Base-by-base conservation (phyloP, 345 rosid species). In the Carallia pectinifolia region DNA sequence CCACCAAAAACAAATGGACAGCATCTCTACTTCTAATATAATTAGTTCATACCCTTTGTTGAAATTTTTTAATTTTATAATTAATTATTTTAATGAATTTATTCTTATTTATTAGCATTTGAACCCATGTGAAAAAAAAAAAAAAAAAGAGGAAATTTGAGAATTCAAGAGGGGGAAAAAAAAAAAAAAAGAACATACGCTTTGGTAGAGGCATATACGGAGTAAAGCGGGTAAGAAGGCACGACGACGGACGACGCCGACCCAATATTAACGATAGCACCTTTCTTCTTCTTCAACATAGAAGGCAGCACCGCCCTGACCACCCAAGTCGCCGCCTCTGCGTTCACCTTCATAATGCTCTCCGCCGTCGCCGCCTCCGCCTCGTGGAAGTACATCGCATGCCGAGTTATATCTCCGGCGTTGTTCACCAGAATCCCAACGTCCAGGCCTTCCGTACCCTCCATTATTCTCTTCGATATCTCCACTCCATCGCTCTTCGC, bases 231-330 rank as follows among this genome's bases (percentile, higher is more conserved):
- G 58, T 17, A 79, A 0, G 87, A 74, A 66, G 84, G 58, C 30
- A 80, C 3, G 4, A 7, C 68, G 1, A 72, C 74, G 1, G 84
- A 68, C 6, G 89, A 77, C n/a, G 62, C 87, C 34, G 90, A 85
- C 3, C 84, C 90, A 2, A 86, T 74, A 58, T 81, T 86, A 0
- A 84, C 79, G 2, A 86, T 78, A 0, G 88, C 88, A 9, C 86
- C 86, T 71, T 77, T 83, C 55, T 77, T 80, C 83, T 79, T 85
- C 70, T 66, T 78, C 71, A 75, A 7, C 90, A 86, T 88, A 3
- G 12, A 58, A 0, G 74, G 81, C 47, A 88, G 64, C 40, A 82
- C 88, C 0, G 80, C 70, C 65, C 23, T 75, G 0, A 81, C 70
- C 5, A 82, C 60, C 92, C 85, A 74, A 1, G 81, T 72, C 4